Percentiles rank a stretch among this genome's conserved stretches.
Conservation (phyloP, 2,329 filamentous ascomycete species). For the Aspergillus sp. region DNA sequence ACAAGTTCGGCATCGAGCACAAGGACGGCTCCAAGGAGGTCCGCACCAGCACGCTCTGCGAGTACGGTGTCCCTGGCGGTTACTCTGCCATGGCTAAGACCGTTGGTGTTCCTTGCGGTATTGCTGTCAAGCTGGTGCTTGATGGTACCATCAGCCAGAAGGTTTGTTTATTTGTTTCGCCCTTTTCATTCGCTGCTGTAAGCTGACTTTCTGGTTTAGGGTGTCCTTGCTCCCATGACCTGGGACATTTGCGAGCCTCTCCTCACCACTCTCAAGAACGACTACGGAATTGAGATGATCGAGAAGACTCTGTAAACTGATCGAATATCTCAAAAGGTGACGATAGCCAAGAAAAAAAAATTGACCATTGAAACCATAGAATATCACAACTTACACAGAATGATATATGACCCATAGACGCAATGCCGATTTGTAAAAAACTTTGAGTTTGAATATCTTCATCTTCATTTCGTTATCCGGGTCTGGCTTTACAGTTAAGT, state of each 20-base stretch:
- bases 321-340: not conserved
- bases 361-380: slow-evolving; percentile 9
- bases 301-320: slow-evolving; percentile 62
- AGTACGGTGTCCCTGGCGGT: slow-evolving; percentile 79
- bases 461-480: slow-evolving; percentile 17
- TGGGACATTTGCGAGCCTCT: slow-evolving; percentile 72
- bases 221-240: slow-evolving; percentile 77
- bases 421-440: not conserved
- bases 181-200: not conserved
- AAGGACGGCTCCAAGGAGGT: slow-evolving; percentile 78
- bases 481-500: slow-evolving; percentile 20
- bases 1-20: slow-evolving; percentile 77
- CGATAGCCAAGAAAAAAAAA: slow-evolving; percentile 10
- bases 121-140: slow-evolving; percentile 78
- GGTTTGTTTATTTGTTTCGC: slow-evolving; percentile 27
- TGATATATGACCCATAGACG: not conserved
- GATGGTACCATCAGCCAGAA: slow-evolving; percentile 73
- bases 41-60: slow-evolving; percentile 77
- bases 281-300: slow-evolving; percentile 73
- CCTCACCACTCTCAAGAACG: slow-evolving; percentile 75
- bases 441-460: not conserved
- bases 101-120: slow-evolving; percentile 75
- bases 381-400: slow-evolving; percentile 11
- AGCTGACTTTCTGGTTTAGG: slow-evolving; percentile 39
- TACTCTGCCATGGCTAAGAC: slow-evolving; percentile 85